Conservation (phyloP, 768 basidiomycete genomes). For the Phylloporus arenicola region DNA sequence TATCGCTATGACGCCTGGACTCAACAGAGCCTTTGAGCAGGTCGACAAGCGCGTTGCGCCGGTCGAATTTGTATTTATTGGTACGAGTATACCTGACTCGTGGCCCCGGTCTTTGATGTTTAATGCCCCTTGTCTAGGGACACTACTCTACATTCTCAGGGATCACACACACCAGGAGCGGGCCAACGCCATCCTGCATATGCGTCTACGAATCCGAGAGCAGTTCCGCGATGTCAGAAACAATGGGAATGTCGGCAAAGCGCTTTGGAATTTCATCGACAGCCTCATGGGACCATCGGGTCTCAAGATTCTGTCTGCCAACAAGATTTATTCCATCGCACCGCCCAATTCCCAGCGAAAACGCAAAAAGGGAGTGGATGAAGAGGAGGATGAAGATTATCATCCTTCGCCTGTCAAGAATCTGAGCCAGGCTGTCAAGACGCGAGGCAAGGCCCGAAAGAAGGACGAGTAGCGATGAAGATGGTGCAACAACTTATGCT, state of each 20-base stretch:
- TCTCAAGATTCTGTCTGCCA: slow-evolving; percentile 25
- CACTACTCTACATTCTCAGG: slow-evolving; percentile 56
- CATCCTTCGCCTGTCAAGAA: slow-evolving; percentile 39
- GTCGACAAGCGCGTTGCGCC: slow-evolving; percentile 63
- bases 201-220: slow-evolving; percentile 53
- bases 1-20: slow-evolving; percentile 39
- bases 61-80: slow-evolving; percentile 76
- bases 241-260: slow-evolving; percentile 49
- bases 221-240: slow-evolving; percentile 60
- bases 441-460: slow-evolving; percentile 37
- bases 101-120: not conserved
- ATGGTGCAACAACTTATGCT: not conserved
- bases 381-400: slow-evolving; percentile 45
- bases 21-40: slow-evolving; percentile 46
- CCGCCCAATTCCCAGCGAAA: slow-evolving; percentile 24
- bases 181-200: slow-evolving; percentile 49
- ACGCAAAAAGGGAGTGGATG: slow-evolving; percentile 26
- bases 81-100: slow-evolving; percentile 34
- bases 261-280: slow-evolving; percentile 55
- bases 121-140: slow-evolving; percentile 39
- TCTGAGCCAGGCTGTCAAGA: slow-evolving; percentile 36
- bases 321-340: slow-evolving; percentile 10
- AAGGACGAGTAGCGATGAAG: not conserved
- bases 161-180: slow-evolving; percentile 38
- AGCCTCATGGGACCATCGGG: slow-evolving; percentile 33